Base-by-base conservation (phyloP, 2,329 filamentous ascomycete genomes). In the Pseudopithomyces maydicus region DNA sequence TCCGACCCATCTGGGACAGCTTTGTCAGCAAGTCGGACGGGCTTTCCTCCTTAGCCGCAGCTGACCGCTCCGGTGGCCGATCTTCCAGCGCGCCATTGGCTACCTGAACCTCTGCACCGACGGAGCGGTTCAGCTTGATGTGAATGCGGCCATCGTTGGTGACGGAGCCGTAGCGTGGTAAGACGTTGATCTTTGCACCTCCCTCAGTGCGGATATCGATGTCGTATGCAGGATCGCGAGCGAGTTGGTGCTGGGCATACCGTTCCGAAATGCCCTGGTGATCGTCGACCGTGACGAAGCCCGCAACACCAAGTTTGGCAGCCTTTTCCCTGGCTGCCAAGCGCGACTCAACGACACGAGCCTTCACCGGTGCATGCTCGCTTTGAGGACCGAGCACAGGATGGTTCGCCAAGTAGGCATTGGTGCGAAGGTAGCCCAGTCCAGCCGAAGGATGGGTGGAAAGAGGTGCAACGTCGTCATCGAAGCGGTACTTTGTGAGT, bases 401-500 rank as follows among this genome's bases (percentile, higher is more conserved):
- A 67, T 88, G 85, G 66, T 88, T 89, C 63, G 81, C 76, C 43
- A 85, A 74, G 65, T 82, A 77, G 20, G 83, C 77, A 53, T 80
- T 78, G 12, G 83, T 84, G 47, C 84, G 81, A 2, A 84, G 75
- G 69, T 90, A 89, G 14, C 84, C 83, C 5, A 90, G 77, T 60
- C 87, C 87, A 4, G 84, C 87, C 3, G 84, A 87, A 2, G 87
- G 87, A 72, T 90, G 87, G 7, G 87, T 89, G 56, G 81, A 82
- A 1, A 85, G 84, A 58, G 78, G 59, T 61, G 72, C 60, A 64
- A 68, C 70, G 67, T 81, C 65, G 41, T 68, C 62, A 57, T 69
- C 64, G 56, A 74, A 72, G n/a, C 56, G 56, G 54, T 64, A 66
- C 20, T 64, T 49, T 7, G 67, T 56, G 20, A 59, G 39, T 23